These are phyloP conservation scores for Penicillium sumatraense DNA, from an alignment of 2,329 filamentous ascomycete species.

Conservation along the genomic window DNA sequence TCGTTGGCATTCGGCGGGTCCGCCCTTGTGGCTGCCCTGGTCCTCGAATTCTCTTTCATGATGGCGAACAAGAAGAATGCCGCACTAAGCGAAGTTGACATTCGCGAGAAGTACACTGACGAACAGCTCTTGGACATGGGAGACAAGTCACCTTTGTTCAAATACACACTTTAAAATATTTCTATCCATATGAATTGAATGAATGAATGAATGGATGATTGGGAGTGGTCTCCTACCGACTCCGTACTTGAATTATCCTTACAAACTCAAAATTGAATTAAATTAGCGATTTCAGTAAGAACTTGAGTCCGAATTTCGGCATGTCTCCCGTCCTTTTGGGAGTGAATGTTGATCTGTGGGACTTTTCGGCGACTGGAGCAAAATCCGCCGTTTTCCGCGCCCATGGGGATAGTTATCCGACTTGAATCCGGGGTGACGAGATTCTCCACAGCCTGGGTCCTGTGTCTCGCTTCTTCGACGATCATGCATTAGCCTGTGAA, in stretches of 20 bases:
- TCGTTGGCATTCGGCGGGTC: conserved; percentile 21
- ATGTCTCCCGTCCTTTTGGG: not conserved
- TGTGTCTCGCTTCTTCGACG: not conserved
- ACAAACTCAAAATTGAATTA: not conserved
- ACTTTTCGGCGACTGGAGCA: not conserved
- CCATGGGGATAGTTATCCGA: conserved; percentile 2
- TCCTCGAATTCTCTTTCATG: conserved; percentile 25
- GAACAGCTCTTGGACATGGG: conserved; percentile 47
- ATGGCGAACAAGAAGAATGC: conserved; percentile 24
- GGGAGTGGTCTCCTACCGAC: not conserved
- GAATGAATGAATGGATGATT: not conserved
- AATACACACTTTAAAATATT: conserved; percentile 34
- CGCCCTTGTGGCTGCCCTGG: conserved; percentile 21
- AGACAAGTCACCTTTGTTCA: conserved; percentile 48
- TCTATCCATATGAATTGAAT: too few relatives aligned
- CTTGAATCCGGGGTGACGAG: conserved; percentile 1
- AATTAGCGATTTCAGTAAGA: not conserved
- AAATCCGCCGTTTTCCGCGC: conserved; percentile 2
- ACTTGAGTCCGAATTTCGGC: not conserved
- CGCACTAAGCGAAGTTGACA: conserved; percentile 35
- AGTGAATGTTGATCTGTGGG: not conserved
- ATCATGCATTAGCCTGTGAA: not conserved
- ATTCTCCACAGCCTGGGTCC: not conserved
- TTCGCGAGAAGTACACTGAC: conserved; percentile 40
- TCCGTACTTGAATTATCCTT: not conserved